Evolutionary conservation across 305 asterid species (phyloP).

Genomic region (Solanum hybrid): DNA sequence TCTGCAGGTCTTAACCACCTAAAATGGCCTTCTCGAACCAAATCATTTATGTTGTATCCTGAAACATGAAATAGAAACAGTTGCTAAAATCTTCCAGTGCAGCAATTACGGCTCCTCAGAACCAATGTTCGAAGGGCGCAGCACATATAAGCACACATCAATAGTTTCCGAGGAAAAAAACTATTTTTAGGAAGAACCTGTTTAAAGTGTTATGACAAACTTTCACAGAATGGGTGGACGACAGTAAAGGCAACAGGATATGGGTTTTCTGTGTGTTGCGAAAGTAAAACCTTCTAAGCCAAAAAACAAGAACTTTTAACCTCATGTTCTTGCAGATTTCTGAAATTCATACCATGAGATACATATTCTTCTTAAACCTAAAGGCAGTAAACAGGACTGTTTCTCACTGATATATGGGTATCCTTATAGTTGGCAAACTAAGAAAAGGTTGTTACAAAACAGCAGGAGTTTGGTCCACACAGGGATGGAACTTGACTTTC

Average conservation of each 20-base stretch:
- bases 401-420: background rate
- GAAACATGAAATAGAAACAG: conserved; percentile 17
- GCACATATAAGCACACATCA: background rate
- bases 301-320: background rate
- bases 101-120: background rate
- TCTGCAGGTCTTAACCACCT: conserved; percentile 96
- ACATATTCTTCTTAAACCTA: background rate
- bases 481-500: background rate
- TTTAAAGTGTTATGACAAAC: background rate
- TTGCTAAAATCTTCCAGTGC: background rate
- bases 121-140: background rate
- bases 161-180: background rate
- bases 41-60: conserved; percentile 51
- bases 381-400: background rate
- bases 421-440: background rate
- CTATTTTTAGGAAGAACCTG: background rate
- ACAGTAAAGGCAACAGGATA: background rate
- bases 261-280: background rate
- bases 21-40: conserved; percentile 68
- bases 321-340: background rate
- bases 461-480: background rate
- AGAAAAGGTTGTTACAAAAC: background rate
- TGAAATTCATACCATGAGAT: background rate
- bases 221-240: background rate
- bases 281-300: background rate